phyloP scores from a whole-genome alignment of 805 yeast genomes.

The Torulaspora maleeae region DNA sequence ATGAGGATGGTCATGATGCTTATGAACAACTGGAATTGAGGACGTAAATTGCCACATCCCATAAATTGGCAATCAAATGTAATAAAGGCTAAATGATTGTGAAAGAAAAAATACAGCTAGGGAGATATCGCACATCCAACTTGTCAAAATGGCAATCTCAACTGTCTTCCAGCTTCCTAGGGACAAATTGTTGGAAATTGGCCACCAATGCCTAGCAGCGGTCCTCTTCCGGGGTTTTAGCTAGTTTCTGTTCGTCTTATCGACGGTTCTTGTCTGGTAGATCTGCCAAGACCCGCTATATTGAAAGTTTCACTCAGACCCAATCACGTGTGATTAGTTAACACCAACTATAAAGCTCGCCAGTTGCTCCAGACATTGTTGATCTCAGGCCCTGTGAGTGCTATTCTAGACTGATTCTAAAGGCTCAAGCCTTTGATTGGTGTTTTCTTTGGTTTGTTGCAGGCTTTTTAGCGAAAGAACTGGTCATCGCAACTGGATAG shows the following conservation, averaged over 20 bases:
- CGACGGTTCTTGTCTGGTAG: neutral
- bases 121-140: constrained; percentile 2
- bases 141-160: neutral
- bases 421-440: neutral
- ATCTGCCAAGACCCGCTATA: constrained; percentile 1
- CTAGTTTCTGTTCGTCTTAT: neutral
- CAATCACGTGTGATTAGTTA: constrained; percentile 1
- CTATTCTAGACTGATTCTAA: neutral
- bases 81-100: constrained; percentile 1
- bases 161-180: neutral
- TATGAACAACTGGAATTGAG: constrained; percentile 23
- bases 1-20: constrained; percentile 11
- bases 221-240: neutral
- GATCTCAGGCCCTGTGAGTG: neutral
- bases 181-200: neutral
- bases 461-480: neutral
- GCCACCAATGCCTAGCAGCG: neutral
- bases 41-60: constrained; percentile 23
- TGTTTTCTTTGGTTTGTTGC: neutral
- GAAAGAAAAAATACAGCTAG: neutral
- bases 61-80: neutral
- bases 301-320: neutral
- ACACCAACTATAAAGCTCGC: neutral
- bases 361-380: neutral
- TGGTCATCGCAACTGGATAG: neutral